Conservation (phyloP, 192 early-diverging fungal genomes). For the Coemansia sp. region DNA sequence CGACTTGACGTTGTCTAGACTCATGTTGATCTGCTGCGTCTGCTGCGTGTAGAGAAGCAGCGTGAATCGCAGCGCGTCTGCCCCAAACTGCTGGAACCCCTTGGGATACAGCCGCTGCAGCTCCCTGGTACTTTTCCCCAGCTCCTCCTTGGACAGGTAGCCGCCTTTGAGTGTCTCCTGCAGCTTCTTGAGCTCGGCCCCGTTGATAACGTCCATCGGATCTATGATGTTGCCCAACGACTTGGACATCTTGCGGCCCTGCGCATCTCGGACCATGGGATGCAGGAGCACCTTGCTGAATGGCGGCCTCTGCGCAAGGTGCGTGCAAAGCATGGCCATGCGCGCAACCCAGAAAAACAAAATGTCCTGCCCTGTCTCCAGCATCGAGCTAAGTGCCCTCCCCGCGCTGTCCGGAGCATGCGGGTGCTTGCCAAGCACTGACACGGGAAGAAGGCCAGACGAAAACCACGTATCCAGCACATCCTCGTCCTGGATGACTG, state of each 20-base stretch:
- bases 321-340: conserved; percentile 93
- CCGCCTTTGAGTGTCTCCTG: conserved; percentile 66
- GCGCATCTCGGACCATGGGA: conserved; percentile 75
- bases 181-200: conserved; percentile 58
- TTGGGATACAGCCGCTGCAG: conserved; percentile 78
- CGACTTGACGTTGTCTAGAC: conserved; percentile 78
- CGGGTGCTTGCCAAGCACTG: conserved; percentile 58
- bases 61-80: conserved; percentile 78
- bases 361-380: conserved; percentile 97
- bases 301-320: conserved; percentile 74
- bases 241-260: conserved; percentile 82
- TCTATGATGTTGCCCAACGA: conserved; percentile 77
- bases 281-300: conserved; percentile 91
- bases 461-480: conserved; percentile 99
- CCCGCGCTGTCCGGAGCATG: conserved; percentile 46
- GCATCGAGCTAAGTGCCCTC: conserved; percentile 61
- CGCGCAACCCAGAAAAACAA: conserved; percentile 98
- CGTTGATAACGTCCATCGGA: conserved; percentile 64
- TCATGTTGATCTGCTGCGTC: conserved; percentile 91
- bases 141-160: conserved; percentile 73
- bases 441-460: conserved; percentile 86
- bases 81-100: conserved; percentile 88
- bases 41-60: conserved; percentile 68
- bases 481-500: conserved; percentile 64
- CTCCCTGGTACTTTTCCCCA: conserved; percentile 59